Evolutionary conservation across 768 basidiomycete species (phyloP), one percentile per base, ranked within the genome.

Genomic region (Dioszegia crocea): DNA sequence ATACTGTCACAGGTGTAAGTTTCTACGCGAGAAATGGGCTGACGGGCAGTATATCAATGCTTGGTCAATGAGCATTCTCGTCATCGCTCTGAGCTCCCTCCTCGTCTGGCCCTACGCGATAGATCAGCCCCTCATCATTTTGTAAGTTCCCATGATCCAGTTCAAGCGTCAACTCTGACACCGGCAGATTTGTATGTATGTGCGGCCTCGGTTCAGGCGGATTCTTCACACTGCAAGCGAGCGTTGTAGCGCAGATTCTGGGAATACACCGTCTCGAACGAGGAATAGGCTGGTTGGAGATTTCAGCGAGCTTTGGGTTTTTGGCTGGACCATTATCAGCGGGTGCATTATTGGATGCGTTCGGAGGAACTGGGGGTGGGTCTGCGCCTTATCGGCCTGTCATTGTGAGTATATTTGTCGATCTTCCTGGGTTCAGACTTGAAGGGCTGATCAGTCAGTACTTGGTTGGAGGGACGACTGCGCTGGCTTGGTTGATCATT

Each of bases 371-470:
- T 2, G 31, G 55, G n/a, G 24, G 46, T 27, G 63, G 63, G 2
- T 54, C 63, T 14, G 57, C 29, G 9, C 56, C 63, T 5, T 65
- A 65, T 52, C 30, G 43, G 11, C 63, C 63, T 12, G 63, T 60
- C 5, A 65, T 65, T 43, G 60, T 65, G 41, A 57, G 63, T 50
- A n/a, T n/a, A n/a, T n/a, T n/a, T n/a, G n/a, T n/a, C n/a, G n/a
- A n/a, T n/a, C n/a, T 39, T 33, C 33, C 8, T 6, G 33, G 33
- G 33, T 6, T 33, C 33, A 6, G 33, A 33, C 33, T 14, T 6
- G 14, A 6, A 14, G 8, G 14, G 33, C 33, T 6, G 14, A 33
- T 14, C 33, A 14, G 6, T 14, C 33, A 33, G 33, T 33, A 6
- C 33, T 14, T 33, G 8, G 33, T 33, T 6, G 33, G 33, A 6